Evolutionary conservation across 345 rosid species (phyloP), one percentile per base, ranked within the genome.

Genomic region (Eucalyptus marginata): DNA sequence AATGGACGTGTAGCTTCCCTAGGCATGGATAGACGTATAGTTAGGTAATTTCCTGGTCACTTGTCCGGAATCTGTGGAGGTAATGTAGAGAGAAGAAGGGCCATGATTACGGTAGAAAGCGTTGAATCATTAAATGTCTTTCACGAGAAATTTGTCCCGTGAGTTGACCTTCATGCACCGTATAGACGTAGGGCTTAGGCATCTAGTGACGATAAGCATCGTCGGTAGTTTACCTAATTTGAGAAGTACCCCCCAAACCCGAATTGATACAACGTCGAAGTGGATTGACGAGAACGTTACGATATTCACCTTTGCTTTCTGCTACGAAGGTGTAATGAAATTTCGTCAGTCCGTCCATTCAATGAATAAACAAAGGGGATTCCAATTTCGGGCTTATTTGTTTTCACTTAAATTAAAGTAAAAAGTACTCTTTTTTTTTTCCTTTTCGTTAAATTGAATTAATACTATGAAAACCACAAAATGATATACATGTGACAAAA

Each of bases 401-500:
- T 68, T 68, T 68, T 68, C 80, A 16, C 80, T 33, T 33, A 33
- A 9, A 17, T 68, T 68, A 36, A 3, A 68, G 44, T 16, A 2
- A 16, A 8, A 66, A 16, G 43, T 31, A 66, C 5, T 16, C 0
- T 0, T 31, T 31, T 16, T 66, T 31, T 66, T 4, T 9, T n/a
- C n/a, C n/a, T 7, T 54, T 56, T 22, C 0, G 0, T 9, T 56
- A 56, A 56, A 22, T 56, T 56, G 0, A 0, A 56, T 24, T 56
- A 56, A 56, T 10, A 56, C 1, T 2, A 56, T 24, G 0, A 56
- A 24, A 4, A 56, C 9, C 1, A 56, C 1, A 24, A 56, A 56
- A 12, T 56, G 5, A 56, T 22, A 54, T 51, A 17, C 1, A 51
- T 51, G 54, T 51, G 54, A 54, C 59, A 54, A 54, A 54, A 1